Evolutionary conservation across 345 rosid species (phyloP), one percentile per base, ranked within the genome.

Genomic region (Mallotus nudiflorus): DNA sequence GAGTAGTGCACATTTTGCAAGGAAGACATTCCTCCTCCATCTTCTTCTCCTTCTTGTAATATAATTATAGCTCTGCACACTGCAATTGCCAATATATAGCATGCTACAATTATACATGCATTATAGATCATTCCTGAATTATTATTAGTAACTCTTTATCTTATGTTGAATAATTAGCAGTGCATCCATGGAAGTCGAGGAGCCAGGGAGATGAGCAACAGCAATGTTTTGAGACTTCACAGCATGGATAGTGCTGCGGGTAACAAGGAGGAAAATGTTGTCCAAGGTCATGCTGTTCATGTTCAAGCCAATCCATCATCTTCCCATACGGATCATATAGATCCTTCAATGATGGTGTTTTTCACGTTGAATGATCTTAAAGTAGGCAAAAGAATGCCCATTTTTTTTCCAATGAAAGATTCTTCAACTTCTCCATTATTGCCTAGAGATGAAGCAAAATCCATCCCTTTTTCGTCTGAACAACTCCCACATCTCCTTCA

Each of bases 331-430:
- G 35, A 55, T 25, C 62, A 31, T 20, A 14, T 57, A 5, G 62
- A 57, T 12, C 62, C 62, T 29, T 16, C 79, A 39, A 1, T 60
- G 15, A 69, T 60, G 66, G 75, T 85, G 55, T 83, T 87, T 50
- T 83, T 87, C 76, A 75, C 77, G 71, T 12, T 82, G 72, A 62
- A 58, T 11, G 85, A 83, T 54, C 77, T 84, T 0, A 68, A 80
- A 24, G 31, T 39, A 3, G 85, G 83, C 15, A 82, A 68, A 6
- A 69, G 46, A 3, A 42, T 82, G 35, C 76, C 82, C 1, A 4
- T 81, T 16, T 74, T 76, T 59, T 81, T 85, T 29, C 83, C 78
- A 9, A 57, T 67, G 29, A 75, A 57, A 35, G 63, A 83, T 28
- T 71, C 79, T 0, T 79, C 81, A 20, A 49, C 9, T 3, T 65